phyloP scores from a whole-genome alignment of 1,284 basidiomycete species.

The Cryptococcus neoformans region DNA sequence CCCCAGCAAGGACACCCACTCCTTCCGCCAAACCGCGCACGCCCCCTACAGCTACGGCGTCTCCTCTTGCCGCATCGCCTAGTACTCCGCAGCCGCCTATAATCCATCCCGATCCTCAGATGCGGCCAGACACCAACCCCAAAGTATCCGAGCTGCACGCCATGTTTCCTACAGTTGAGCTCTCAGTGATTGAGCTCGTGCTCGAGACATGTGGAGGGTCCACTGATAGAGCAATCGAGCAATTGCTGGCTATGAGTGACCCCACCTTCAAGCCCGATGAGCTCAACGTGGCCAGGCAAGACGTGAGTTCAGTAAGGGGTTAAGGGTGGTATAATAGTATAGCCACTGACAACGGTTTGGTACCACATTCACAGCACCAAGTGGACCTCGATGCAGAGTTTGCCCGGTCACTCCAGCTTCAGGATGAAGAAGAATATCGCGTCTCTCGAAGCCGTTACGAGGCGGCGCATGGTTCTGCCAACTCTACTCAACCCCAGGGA shows the following conservation, averaged over 20 bases:
- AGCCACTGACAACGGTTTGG: neutral
- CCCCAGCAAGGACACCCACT: neutral
- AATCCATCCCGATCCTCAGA: no score
- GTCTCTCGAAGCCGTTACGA: slow-evolving; percentile 3
- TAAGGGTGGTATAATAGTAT: neutral
- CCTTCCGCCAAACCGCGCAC: neutral
- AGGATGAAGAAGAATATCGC: slow-evolving; percentile 38
- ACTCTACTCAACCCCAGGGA: slow-evolving; percentile 6
- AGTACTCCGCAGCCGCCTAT: neutral
- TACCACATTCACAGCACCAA: slow-evolving; percentile 28
- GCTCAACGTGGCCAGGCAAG: slow-evolving; percentile 22
- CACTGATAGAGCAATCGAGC: slow-evolving; percentile 46
- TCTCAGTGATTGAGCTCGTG: slow-evolving; percentile 43
- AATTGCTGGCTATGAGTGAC: slow-evolving; percentile 47
- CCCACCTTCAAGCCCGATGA: slow-evolving; percentile 45
- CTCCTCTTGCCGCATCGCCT: neutral
- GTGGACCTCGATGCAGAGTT: slow-evolving; percentile 47
- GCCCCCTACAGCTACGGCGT: neutral
- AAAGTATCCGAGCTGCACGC: slow-evolving; percentile 36
- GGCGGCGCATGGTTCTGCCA: neutral
- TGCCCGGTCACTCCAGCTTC: slow-evolving; percentile 41
- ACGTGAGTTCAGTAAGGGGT: slow-evolving; percentile 18
- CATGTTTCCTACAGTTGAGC: slow-evolving; percentile 46
- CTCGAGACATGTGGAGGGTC: slow-evolving; percentile 41
- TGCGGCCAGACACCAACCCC: slow-evolving; percentile 17